Base-by-base conservation (phyloP, 352 stramenopile species). In the Pythium myriotylum region DNA sequence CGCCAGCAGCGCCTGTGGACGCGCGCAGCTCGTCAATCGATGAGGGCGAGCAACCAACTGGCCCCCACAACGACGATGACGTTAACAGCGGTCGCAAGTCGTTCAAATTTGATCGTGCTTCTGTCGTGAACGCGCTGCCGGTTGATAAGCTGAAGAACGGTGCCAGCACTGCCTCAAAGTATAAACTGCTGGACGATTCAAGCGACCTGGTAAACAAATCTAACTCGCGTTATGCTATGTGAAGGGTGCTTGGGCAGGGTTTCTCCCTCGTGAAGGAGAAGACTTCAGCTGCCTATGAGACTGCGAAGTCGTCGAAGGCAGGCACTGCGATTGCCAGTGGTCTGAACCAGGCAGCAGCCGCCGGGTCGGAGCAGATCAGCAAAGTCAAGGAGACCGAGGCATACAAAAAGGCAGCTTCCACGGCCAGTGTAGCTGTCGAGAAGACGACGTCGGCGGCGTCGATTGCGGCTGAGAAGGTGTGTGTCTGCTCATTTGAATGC, bases 121-220 rank as follows among this genome's bases (percentile, higher is more conserved):
- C 86, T 1, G 43, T 95, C 17, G 74, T 70, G 51, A 94, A 95
- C 54, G 84, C 92, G 12, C 65, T 95, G 22, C 86, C 86, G 0
- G 82, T 95, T 23, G 86, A 95, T 60, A 93, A 93, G 74, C 73
- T 95, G 62, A 95, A 95, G 81, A 95, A 95, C 61, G 86, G 86
- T 49, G 86, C 86, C 5, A 83, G 70, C 27, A 92, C 81, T 1
- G 86, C 86, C 27, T 78, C 76, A 50, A 92, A 92, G 84, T 92
- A 57, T 27, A 79, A 73, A 12, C 16, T 35, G 6, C 33, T 49
- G n/a, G 22, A 29, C 13, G 19, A 9, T 19, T 23, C 14, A 50
- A 27, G 5, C 12, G 35, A 19, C 22, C 17, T 0, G 32, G n/a
- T 41, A 20, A 59, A 24, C 16, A 13, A n/a, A 22, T 10, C 8